Base-by-base conservation (phyloP, 805 yeast genomes). In the Ascoidea rubescens region DNA sequence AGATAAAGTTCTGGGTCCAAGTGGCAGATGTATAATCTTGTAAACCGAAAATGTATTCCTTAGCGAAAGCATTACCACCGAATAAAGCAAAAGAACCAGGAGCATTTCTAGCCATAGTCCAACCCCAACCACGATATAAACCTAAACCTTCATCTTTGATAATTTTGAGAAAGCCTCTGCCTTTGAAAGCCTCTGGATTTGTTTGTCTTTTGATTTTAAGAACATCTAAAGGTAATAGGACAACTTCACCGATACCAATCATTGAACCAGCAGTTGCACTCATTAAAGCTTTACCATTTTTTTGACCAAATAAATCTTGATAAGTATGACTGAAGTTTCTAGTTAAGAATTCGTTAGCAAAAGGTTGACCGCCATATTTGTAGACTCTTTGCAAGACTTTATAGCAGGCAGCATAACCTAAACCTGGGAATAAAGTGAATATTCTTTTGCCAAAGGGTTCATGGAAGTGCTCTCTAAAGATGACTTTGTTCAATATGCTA, bases 81-180 rank as follows among this genome's bases (percentile, higher is more conserved):
- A 93, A 93, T 53, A 93, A 74, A 16, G 98, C 96, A 65, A 93
- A 93, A 1, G 96, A 88, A 55, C 99, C 99, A 45, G 99, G 99
- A 2, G 98, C 97, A 67, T 93, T 93, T 79, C 99, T 84, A 47
- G 99, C 99, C 60, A 95, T 95, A 55, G 99, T 93, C 99, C 99
- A 93, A 54, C 97, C 98, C 96, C 97, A 90, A 59, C 99, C 99
- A 67, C 96, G 78, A 73, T 93, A 93, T 60, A 93, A 75, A 30
- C 93, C 88, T 54, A 88, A 76, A 17, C 99, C 98, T 71, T 93
- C 99, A 65, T 93, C 99, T 52, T 74, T 64, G 55, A 93, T 66
- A 63, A 93, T 87, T 69, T 78, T 84, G 59, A 90, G 55, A 71
- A 93, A 90, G 8, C 99, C 98, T 74, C 99, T 86, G 61, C 99